Evolutionary conservation across 129 eudicot genomes (phyloP).

Genomic region (Cynara cardunculus): DNA sequence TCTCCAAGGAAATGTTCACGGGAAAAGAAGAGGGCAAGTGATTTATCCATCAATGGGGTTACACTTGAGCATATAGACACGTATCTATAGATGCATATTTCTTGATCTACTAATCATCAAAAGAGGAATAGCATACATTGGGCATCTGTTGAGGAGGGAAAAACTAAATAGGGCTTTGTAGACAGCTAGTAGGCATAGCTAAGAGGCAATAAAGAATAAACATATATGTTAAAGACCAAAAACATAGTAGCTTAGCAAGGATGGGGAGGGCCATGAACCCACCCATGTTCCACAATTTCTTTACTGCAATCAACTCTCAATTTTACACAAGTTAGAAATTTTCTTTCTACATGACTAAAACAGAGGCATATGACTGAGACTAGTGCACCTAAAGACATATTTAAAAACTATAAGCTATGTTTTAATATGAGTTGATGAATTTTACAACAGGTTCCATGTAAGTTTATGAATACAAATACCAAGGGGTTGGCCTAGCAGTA

Average conservation of each 20-base stretch:
- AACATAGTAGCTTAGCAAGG: background rate
- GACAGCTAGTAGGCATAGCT: background rate
- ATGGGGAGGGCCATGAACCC: background rate
- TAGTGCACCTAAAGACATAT: background rate
- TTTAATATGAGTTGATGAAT: background rate
- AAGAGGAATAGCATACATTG: background rate
- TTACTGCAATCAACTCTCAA: background rate
- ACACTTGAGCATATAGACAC: background rate
- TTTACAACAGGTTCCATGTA: background rate
- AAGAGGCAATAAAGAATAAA: background rate
- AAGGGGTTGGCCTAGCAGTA: background rate
- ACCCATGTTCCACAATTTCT: background rate
- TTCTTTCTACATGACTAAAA: background rate
- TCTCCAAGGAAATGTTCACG: background rate
- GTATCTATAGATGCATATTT: background rate
- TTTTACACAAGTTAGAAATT: background rate
- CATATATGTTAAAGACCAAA: background rate
- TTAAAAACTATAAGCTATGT: background rate
- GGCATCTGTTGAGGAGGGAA: background rate
- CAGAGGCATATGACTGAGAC: background rate
- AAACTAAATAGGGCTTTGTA: background rate
- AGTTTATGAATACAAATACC: background rate
- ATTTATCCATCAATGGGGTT: background rate
- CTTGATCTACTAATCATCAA: background rate
- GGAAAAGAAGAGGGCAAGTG: background rate